Base-by-base conservation (phyloP, 495 filamentous ascomycete genomes). In the Lentithecium fluviatile region DNA sequence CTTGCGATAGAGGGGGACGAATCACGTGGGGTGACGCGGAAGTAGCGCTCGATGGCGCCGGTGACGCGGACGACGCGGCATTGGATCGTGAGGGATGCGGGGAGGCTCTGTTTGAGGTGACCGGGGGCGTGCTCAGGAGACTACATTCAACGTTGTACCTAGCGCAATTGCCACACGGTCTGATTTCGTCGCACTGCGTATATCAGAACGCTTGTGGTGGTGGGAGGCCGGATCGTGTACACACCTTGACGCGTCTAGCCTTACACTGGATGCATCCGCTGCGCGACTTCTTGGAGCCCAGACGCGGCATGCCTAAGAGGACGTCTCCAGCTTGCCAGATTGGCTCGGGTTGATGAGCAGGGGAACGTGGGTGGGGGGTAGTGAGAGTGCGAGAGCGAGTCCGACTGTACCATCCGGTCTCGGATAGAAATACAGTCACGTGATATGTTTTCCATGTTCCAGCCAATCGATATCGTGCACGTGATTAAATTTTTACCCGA, bases 221-320 rank as follows among this genome's bases (percentile, higher is more conserved):
- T 6, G 40, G 3, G 6, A n/a, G 40, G 13, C 15, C 4, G 19
- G 19, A 6, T 3, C 4, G 6, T n/a, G 40, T 20, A 43, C 40
- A 3, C 19, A 15, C 40, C 19, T 55, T 55, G 10, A 55, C 52
- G 52, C 38, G 52, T 45, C 52, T 55, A 20, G 52, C 38, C 38
- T 43, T 55, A 36, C 52, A 55, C 25, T 55, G 52, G 10, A 17
- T 17, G 17, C 52, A 55, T 11, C 52, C 52, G 21, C 7, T 36
- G 6, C 52, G 52, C 52, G 34, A 55, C 17, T 55, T 55, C 52
- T 45, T 42, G 2, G 52, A 42, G 23, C 52, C 52, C n/a, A 55
- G 52, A 24, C 52, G 52, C 23, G 52, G 6, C 52, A 55, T 55
- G 17, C 26, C 23, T 17, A 12, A 26, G 10, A 17, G 26, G 20